Evolutionary conservation across 352 stramenopile genomes (phyloP), one percentile per base, ranked within the genome.

Genomic region (Phytophthora podocarpi): DNA sequence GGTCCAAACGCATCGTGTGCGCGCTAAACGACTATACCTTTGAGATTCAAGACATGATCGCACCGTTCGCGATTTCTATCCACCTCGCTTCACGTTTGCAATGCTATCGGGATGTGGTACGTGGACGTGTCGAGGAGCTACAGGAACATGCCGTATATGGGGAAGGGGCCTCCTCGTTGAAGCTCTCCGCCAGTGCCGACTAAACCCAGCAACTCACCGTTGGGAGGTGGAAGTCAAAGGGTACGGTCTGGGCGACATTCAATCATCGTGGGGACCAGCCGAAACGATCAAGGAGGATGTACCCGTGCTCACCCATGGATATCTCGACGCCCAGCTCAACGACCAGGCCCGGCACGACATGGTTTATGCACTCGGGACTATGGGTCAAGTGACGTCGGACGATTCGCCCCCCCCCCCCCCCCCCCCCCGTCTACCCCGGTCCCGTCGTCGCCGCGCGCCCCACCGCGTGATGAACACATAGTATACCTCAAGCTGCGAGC

Each of bases 31-130:
- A 62, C 27, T 66, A 59, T 31, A 59, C 52, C 2, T 75, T 68
- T 16, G 60, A 75, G 18, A 47, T 71, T 0, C 67, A 71, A 15
- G 46, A 75, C 30, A 13, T 75, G 0, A 24, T 58, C 1, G 43
- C 15, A 2, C 59, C 60, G 3, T 63, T 55, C 12, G 41, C 13
- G 41, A 40, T 7, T 23, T 64, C 2, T 12, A n/a, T n/a, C n/a
- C n/a, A 20, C 9, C 64, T 67, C 37, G 56, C 56, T 9, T 40
- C 56, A 1, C 45, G 42, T 3, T 45, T 72, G 1, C 43, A 61
- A 20, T 8, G 59, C 0, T 64, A 72, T 34, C 6, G n/a, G 1
- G 56, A 66, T 0, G 18, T 11, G 0, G 28, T 5, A 4, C 32
- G 48, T 15, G 40, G 28, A 47, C 9, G 42, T 24, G 10, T 13